phyloP scores from a whole-genome alignment of 2,329 filamentous ascomycete species.

The Arthrobotrys pseudoclavata region DNA sequence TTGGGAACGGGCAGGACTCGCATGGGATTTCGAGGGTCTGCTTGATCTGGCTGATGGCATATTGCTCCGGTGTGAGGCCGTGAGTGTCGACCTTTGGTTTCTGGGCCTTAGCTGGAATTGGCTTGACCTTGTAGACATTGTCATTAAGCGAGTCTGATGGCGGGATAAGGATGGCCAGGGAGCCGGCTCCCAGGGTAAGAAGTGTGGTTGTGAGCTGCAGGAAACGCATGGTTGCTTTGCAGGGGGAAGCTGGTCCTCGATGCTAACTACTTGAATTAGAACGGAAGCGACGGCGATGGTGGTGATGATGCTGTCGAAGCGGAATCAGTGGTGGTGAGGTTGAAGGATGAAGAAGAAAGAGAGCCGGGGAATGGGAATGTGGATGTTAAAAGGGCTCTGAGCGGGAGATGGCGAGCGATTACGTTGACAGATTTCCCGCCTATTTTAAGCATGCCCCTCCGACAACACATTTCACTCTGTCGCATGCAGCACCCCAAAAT shows the following conservation, averaged over 20 bases:
- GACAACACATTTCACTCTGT: slow-evolving; percentile 47
- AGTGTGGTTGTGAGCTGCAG: slow-evolving; percentile 46
- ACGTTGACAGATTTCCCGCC: slow-evolving; percentile 41
- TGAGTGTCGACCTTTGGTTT: slow-evolving; percentile 48
- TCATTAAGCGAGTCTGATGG: slow-evolving; percentile 43
- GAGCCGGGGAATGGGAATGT: slow-evolving; percentile 4
- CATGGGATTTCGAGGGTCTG: slow-evolving; percentile 45
- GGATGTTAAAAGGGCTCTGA: slow-evolving; percentile 31
- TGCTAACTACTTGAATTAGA: background rate
- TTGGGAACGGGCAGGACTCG: slow-evolving; percentile 55
- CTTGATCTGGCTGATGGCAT: slow-evolving; percentile 39
- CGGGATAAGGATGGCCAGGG: slow-evolving; percentile 53
- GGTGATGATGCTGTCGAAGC: slow-evolving; percentile 11
- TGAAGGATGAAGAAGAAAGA: slow-evolving; percentile 14
- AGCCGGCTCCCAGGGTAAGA: slow-evolving; percentile 58
- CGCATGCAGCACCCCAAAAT: slow-evolving; percentile 26
- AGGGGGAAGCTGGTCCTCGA: background rate
- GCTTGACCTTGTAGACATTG: slow-evolving; percentile 45
- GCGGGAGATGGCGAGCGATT: slow-evolving; percentile 18
- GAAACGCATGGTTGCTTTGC: slow-evolving; percentile 44
- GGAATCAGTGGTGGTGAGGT: slow-evolving; percentile 3
- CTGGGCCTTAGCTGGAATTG: slow-evolving; percentile 12
- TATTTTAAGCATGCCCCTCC: slow-evolving; percentile 30
- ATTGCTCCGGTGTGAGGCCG: slow-evolving; percentile 45
- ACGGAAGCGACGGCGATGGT: background rate